Evolutionary conservation across 805 yeast species (phyloP).

Genomic region (Saccharomycopsis sp.): DNA sequence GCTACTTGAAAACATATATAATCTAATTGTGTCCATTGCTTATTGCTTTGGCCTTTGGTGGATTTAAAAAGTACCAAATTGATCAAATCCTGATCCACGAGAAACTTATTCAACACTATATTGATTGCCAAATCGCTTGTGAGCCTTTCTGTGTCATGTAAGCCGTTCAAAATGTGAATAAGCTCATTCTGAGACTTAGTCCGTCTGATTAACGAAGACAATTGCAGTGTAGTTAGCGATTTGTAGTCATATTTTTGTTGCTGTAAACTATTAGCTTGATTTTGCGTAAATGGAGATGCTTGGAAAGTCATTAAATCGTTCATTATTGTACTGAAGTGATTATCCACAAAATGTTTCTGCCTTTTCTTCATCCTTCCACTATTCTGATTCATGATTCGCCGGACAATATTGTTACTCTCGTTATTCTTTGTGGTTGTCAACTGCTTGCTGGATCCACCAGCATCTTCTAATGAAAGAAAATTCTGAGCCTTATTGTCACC

Average conservation of each 20-base stretch:
- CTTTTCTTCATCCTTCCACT: background rate
- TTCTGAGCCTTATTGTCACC: background rate
- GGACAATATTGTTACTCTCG: background rate
- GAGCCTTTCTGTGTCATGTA: constrained; percentile 3
- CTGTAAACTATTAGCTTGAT: background rate
- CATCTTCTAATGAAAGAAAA: background rate
- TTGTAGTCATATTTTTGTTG: constrained; percentile 5
- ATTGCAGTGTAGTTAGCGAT: constrained; percentile 3
- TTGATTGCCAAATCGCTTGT: constrained; percentile 5
- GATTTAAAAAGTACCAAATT: constrained; percentile 10
- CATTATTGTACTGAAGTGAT: constrained; percentile 9
- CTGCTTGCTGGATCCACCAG: background rate
- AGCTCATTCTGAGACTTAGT: constrained; percentile 15
- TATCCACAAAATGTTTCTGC: constrained; percentile 8
- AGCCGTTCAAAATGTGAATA: constrained; percentile 8
- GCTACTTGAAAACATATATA: constrained; percentile 19
- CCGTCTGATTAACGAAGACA: constrained; percentile 6
- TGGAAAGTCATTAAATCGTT: constrained; percentile 4
- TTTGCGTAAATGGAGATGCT: background rate
- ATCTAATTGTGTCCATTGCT: constrained; percentile 14
- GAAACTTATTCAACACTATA: constrained; percentile 9
- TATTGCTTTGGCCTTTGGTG: constrained; percentile 1
- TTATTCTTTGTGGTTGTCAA: background rate
- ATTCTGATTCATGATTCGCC: background rate
- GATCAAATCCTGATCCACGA: constrained; percentile 8